Percentiles rank a stretch among this genome's conserved stretches.
Conservation (phyloP, 2,329 filamentous ascomycete genomes). For the Aspergillus ochraceus region DNA sequence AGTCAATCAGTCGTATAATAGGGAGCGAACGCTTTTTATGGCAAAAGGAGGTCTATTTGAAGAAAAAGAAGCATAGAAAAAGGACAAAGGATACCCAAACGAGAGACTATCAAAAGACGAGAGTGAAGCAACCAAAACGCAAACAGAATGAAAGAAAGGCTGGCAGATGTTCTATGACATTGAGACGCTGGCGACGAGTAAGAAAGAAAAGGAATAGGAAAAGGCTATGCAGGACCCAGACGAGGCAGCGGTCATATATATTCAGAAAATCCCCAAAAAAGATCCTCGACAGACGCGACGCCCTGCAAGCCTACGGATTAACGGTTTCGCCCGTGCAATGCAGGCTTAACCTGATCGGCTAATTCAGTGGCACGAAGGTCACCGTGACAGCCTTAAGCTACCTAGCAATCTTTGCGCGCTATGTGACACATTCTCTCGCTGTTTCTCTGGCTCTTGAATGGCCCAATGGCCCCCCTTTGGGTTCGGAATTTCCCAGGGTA, state of each 20-base stretch:
- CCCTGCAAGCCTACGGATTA: slow-evolving; percentile 12
- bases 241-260: slow-evolving; percentile 15
- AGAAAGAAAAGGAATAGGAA: slow-evolving; percentile 9
- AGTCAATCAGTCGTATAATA: not conserved
- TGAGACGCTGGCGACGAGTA: slow-evolving; percentile 19
- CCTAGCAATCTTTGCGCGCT: slow-evolving; percentile 6
- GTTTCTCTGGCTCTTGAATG: slow-evolving; percentile 1
- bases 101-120: slow-evolving; percentile 12
- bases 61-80: slow-evolving; percentile 7
- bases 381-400: slow-evolving; percentile 11
- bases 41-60: slow-evolving; percentile 8
- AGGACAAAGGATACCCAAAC: slow-evolving; percentile 11
- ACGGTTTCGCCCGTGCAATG: slow-evolving; percentile 25
- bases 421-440: slow-evolving; percentile 22
- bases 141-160: slow-evolving; percentile 21
- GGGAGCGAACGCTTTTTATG: not conserved
- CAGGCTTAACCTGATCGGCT: slow-evolving; percentile 16
- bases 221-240: not conserved
- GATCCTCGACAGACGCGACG: not conserved
- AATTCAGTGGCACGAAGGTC: slow-evolving; percentile 17
- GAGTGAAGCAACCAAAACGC: slow-evolving; percentile 22
- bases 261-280: not conserved
- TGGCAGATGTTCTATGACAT: slow-evolving; percentile 29
- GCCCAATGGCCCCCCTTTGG: not conserved
- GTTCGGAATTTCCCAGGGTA: not conserved